A percentile compares a stretch with the other conserved stretches of the same genome.
phyloP scores from a whole-genome alignment of 257 asterid genomes.

The Scutellaria baicalensis region DNA sequence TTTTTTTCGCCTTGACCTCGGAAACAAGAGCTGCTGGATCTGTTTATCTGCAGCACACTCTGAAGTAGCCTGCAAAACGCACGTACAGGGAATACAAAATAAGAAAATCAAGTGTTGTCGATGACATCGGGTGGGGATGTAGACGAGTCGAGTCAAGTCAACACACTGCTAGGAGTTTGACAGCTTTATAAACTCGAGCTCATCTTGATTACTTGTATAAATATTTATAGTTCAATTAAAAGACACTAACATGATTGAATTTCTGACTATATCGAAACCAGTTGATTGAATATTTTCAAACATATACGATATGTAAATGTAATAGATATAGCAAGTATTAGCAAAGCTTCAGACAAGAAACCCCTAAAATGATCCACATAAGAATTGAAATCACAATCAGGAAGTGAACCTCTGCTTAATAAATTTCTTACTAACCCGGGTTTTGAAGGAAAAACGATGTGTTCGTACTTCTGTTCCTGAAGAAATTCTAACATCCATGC shows the following conservation, averaged over 20 bases:
- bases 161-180: no score
- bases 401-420: background rate
- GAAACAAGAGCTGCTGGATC: constrained; percentile 67
- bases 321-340: background rate
- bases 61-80: constrained; percentile 47
- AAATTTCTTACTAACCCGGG: constrained; percentile 39
- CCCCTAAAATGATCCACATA: background rate
- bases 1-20: constrained; percentile 53
- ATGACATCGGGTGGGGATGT: background rate
- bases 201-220: background rate
- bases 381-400: no score
- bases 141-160: background rate
- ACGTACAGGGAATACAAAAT: background rate
- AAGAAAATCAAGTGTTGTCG: background rate
- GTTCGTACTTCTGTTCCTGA: constrained; percentile 63
- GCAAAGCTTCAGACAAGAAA: background rate
- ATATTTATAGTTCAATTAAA: background rate
- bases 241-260: background rate
- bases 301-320: background rate
- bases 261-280: background rate
- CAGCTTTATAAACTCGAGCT: background rate
- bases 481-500: constrained; percentile 68
- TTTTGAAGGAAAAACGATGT: constrained; percentile 71
- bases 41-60: constrained; percentile 70
- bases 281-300: background rate